Conservation (phyloP, 164 flowering plant genomes). For the Echeveria elegans region DNA sequence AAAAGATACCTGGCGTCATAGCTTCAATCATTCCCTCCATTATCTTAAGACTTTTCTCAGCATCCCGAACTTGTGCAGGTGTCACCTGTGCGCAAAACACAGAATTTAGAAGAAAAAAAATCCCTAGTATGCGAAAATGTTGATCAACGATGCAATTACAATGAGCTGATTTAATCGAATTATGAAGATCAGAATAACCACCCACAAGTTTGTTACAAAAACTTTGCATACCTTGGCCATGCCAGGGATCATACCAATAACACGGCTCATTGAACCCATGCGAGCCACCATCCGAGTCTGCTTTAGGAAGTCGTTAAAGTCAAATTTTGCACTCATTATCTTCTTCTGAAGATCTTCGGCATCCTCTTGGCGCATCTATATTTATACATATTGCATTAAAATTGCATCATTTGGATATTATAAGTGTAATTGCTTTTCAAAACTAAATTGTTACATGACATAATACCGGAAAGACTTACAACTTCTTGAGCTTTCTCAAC, state of each 20-base stretch:
- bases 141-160: neutral
- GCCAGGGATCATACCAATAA: slow-evolving; percentile 97
- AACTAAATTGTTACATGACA: neutral
- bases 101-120: neutral
- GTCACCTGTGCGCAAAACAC: slow-evolving; percentile 44
- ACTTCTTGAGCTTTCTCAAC: slow-evolving; percentile 99
- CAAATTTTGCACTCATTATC: slow-evolving; percentile 95
- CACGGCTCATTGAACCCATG: slow-evolving; percentile 94
- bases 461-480: slow-evolving; percentile 38
- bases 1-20: slow-evolving; percentile 85
- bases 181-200: neutral
- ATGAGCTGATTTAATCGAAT: neutral
- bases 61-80: slow-evolving; percentile 95
- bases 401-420: neutral
- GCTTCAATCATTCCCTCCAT: slow-evolving; percentile 95
- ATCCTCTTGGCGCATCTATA: slow-evolving; percentile 94
- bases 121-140: neutral
- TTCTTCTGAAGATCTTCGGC: slow-evolving; percentile 92
- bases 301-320: slow-evolving; percentile 94
- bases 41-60: slow-evolving; percentile 78
- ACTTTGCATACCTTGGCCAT: slow-evolving; percentile 71
- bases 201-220: neutral
- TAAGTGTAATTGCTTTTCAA: neutral
- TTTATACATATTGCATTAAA: slow-evolving; percentile 7
- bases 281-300: slow-evolving; percentile 93